Evolutionary conservation across 805 yeast genomes (phyloP), one percentile per base, ranked within the genome.

Genomic region (Starmerella etchellsii): DNA sequence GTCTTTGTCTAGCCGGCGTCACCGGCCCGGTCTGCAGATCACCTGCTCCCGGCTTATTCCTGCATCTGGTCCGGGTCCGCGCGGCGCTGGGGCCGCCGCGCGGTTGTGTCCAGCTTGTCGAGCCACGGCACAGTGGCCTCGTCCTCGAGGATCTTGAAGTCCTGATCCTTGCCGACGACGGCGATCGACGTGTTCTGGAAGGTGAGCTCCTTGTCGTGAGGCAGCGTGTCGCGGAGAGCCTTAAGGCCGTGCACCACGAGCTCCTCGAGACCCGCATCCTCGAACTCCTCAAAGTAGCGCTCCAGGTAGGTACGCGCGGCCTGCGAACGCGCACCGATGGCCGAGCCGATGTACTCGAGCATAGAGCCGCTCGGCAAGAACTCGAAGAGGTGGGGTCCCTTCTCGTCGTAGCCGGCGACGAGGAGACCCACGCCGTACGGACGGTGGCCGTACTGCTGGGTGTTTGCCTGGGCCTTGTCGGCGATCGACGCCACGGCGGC

Each of bases 241-340:
- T 77, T 78, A 52, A 91, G 76, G 3, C 94, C 97, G 53, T 77
- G 85, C 32, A 78, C 75, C 46, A 91, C 76, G 50, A 91, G 72
- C 52, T 81, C 77, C 53, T 84, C 93, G 31, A 75, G 64, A 29
- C 70, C 65, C 7, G 76, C 65, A 40, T 71, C 69, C 16, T 75
- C 65, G 51, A 83, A 81, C 24, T 68, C 66, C 28, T 81, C 84
- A 57, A 78, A 69, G 51, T 79, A 78, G 58, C 95, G 77, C 63
- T 91, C 99, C 58, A 91, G 66, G 54, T 84, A 91, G 2, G 99
- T 91, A 66, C 94, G 76, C 14, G 95, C 96, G 37, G 97, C 97
- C 64, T 91, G 99, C 2, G 97, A 88, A 58, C 99, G 74, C 9
- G 99, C 97, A 35, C 99, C 99, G 56, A 91, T 84, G 28, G 98